Evolutionary conservation across 2,329 filamentous ascomycete genomes (phyloP), one percentile per base, ranked within the genome.

Genomic region (Cordyceps sp.): DNA sequence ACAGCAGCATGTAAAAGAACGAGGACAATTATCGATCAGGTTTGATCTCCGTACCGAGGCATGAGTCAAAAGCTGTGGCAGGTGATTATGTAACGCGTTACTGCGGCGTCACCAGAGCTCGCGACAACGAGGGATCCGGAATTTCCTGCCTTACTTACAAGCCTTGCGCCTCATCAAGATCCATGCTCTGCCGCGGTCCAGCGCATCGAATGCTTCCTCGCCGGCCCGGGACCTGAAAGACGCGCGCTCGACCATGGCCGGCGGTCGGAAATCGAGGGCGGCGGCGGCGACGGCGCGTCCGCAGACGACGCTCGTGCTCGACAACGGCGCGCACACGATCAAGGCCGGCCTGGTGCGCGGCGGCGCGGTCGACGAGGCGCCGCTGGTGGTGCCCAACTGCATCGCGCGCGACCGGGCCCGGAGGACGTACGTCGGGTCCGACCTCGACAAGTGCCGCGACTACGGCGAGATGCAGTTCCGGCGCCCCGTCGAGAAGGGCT

Each of bases 401-500:
- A 72, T 98, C 39, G 83, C 82, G 22, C 78, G 84, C 49, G 78
- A 83, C 45, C 80, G 84, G 42, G 75, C 83, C 43, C 76, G 73
- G 44, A 76, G 79, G 41, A 70, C 77, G 5, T 93, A 90, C 46
- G 69, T 93, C 37, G 86, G 73, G 12, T 74, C 80, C 1, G 79
- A 93, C 42, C 61, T 94, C 2, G 70, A 76, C 8, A 66, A 73
- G 36, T 92, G 88, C 53, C 76, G 69, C 40, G 88, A 98, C 48
- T 93, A 84, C 59, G 84, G 85, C 41, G 88, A 94, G 52, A 73
- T 92, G 15, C 69, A 73, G 8, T 93, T 94, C 46, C 72, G 88
- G 1, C 66, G 88, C 0, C 90, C 90, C 0, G 81, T 96, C 1
- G 90, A 98, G 54, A 92, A 86, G 54, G 90, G 90, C 7, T 96